A percentile compares a stretch with the other conserved stretches of the same genome.
Evolutionary conservation across 257 asterid genomes (phyloP).

Genomic region (Solanum gracilifrons): DNA sequence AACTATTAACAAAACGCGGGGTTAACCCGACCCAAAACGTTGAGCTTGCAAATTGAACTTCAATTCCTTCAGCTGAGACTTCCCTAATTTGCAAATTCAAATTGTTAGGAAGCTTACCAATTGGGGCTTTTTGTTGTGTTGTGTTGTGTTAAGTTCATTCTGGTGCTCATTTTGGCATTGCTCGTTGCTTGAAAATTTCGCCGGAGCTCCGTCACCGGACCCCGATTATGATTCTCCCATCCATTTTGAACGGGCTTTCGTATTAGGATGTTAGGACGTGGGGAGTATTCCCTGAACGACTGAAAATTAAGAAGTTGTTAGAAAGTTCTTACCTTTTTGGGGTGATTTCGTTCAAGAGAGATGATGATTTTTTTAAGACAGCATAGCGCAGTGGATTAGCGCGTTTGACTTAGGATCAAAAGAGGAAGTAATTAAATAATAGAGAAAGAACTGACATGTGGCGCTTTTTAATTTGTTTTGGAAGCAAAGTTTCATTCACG

Average conservation of each 20-base stretch:
- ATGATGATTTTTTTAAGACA: background rate
- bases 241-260: background rate
- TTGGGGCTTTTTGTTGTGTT: background rate
- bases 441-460: background rate
- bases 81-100: background rate
- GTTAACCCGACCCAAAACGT: background rate
- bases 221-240: background rate
- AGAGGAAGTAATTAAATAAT: background rate
- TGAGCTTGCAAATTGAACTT: background rate
- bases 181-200: background rate
- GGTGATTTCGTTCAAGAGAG: background rate
- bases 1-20: background rate
- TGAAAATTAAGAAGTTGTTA: background rate
- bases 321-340: background rate
- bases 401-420: conserved; percentile 38
- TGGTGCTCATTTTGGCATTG: background rate
- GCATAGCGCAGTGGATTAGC: conserved; percentile 48
- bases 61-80: background rate
- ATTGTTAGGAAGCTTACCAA: background rate
- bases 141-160: background rate
- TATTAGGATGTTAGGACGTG: background rate
- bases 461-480: background rate
- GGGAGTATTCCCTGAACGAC: background rate
- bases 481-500: background rate
- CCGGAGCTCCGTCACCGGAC: accelerated